Conservation (phyloP, 2,329 filamentous ascomycete species). For the Cytospora paraplurivora region DNA sequence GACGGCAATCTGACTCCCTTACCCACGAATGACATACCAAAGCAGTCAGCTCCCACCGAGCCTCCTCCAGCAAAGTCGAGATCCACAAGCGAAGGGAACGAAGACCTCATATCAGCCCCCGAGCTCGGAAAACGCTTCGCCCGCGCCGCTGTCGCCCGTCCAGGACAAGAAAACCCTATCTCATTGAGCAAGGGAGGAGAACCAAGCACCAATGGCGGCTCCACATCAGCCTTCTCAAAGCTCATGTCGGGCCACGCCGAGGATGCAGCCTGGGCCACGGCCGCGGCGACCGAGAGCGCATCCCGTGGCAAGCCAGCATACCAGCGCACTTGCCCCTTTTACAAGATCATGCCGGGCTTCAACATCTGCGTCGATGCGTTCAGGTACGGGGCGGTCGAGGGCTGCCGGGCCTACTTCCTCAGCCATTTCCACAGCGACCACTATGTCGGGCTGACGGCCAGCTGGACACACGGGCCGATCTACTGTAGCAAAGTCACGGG, state of each 20-base stretch:
- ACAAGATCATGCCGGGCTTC: slow-evolving; percentile 95
- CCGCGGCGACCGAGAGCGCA: slow-evolving; percentile 76
- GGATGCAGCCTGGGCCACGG: slow-evolving; percentile 84
- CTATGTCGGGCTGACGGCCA: slow-evolving; percentile 86
- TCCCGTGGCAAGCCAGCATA: slow-evolving; percentile 85
- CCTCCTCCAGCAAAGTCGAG: slow-evolving; percentile 23
- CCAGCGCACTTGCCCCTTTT: slow-evolving; percentile 91
- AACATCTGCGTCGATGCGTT: slow-evolving; percentile 95
- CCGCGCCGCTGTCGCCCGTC: slow-evolving; percentile 69
- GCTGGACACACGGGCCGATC: slow-evolving; percentile 91
- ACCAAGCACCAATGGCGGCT: slow-evolving; percentile 31
- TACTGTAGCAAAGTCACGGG: slow-evolving; percentile 94
- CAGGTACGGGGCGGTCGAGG: slow-evolving; percentile 88
- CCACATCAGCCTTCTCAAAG: slow-evolving; percentile 80
- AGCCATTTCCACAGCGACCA: slow-evolving; percentile 99
- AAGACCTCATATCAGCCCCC: slow-evolving; percentile 38
- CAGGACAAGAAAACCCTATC: slow-evolving; percentile 81
- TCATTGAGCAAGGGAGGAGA: slow-evolving; percentile 45
- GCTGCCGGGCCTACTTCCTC: slow-evolving; percentile 91
- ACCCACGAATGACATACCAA: slow-evolving; percentile 33
- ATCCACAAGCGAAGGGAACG: slow-evolving; percentile 25
- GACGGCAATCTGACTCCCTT: slow-evolving; percentile 75
- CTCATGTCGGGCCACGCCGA: slow-evolving; percentile 93
- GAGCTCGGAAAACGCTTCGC: slow-evolving; percentile 62
- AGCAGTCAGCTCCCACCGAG: slow-evolving; percentile 29